These are phyloP conservation scores for Prunus padus DNA, from an alignment of 306 rosid genomes.

Conservation along the genomic window DNA sequence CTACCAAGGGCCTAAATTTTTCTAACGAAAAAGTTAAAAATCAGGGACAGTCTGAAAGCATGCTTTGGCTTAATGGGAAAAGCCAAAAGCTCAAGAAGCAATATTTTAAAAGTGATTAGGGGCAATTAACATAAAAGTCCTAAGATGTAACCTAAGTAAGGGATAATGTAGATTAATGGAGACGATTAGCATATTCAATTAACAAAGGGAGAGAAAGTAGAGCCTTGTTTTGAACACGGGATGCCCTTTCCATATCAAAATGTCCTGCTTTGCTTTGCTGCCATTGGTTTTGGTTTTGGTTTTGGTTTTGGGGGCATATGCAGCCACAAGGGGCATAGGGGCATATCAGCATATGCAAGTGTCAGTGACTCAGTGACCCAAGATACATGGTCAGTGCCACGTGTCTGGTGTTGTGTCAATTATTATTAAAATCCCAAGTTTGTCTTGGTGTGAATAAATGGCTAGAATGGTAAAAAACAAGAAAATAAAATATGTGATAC, in stretches of 20 bases:
- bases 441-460: constrained; percentile 49
- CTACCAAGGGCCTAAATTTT: background rate
- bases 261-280: background rate
- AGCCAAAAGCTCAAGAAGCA: background rate
- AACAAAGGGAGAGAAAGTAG: background rate
- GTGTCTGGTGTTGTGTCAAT: constrained; percentile 8
- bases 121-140: background rate
- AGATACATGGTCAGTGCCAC: constrained; percentile 20
- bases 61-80: constrained; percentile 12
- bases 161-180: constrained; percentile 58
- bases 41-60: background rate
- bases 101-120: constrained; percentile 5
- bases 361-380: constrained; percentile 18
- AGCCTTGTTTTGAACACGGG: background rate
- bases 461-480: constrained; percentile 11
- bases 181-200: constrained; percentile 35
- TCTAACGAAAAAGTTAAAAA: background rate
- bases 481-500: background rate
- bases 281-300: background rate
- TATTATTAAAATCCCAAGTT: constrained; percentile 11
- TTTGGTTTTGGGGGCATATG: background rate
- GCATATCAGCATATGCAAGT: constrained; percentile 18
- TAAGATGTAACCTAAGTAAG: constrained; percentile 60
- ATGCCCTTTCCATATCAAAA: too few relatives aligned
- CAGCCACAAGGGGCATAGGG: background rate